These are phyloP conservation scores for Musa balbisiana DNA, from an alignment of 202 grass and related monocot genomes.

Conservation along the genomic window DNA sequence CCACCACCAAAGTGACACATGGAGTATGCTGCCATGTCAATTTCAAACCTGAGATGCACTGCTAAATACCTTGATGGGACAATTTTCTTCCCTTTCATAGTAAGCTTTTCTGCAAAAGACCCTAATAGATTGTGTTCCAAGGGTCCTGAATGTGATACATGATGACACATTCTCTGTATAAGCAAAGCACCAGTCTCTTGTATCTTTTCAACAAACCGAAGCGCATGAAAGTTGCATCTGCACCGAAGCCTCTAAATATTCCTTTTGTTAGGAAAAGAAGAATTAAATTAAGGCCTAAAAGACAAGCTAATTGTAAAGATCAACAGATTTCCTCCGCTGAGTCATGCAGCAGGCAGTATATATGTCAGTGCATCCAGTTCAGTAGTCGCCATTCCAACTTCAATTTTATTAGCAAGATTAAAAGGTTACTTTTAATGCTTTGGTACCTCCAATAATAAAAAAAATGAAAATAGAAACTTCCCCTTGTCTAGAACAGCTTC, in stretches of 20 bases:
- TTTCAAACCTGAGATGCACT: slow-evolving; percentile 92
- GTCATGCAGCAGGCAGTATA: not conserved
- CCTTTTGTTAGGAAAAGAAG: slow-evolving; percentile 5
- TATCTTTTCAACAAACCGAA: slow-evolving; percentile 81
- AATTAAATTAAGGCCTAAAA: not conserved
- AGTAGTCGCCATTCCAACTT: not conserved
- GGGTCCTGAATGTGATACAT: slow-evolving; percentile 26
- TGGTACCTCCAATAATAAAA: too few relatives aligned
- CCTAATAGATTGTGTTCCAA: slow-evolving; percentile 79
- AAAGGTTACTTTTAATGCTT: too few relatives aligned
- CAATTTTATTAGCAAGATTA: not conserved
- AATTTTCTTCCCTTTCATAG: slow-evolving; percentile 23
- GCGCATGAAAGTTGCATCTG: slow-evolving; percentile 97
- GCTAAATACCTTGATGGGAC: slow-evolving; percentile 65
- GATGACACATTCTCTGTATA: slow-evolving; percentile 64
- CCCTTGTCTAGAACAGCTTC: too few relatives aligned
- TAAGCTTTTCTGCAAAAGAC: slow-evolving; percentile 39
- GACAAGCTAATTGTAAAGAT: not conserved
- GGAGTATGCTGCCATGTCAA: slow-evolving; percentile 97
- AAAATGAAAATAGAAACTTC: too few relatives aligned
- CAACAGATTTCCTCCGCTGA: slow-evolving; percentile 4
- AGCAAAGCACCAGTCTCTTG: slow-evolving; percentile 79
- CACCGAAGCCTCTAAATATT: slow-evolving; percentile 63
- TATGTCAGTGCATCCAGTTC: not conserved
- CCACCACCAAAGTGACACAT: slow-evolving; percentile 98